These are phyloP conservation scores for Oenanthe sinensis DNA, from an alignment of 129 eudicot species.

Conservation along the genomic window DNA sequence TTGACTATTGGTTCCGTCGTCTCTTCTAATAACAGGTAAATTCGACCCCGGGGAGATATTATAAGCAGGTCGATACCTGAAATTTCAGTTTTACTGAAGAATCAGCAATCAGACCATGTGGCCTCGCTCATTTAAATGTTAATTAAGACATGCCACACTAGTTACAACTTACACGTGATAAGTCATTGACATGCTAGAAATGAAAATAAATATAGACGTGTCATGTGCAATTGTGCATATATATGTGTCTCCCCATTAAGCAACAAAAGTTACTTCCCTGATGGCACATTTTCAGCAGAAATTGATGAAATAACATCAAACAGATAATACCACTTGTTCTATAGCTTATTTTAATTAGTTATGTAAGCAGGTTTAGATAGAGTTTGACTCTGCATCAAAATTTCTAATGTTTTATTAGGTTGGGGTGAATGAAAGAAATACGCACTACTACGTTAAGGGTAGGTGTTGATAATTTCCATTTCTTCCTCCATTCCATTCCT, in stretches of 20 bases:
- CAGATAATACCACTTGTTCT: neutral
- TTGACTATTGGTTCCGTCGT: constrained; percentile 33
- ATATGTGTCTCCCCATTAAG: neutral
- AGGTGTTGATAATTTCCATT: too few species aligned
- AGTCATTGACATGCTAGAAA: neutral
- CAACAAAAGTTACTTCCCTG: neutral
- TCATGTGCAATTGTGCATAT: too few species aligned
- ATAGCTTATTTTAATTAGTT: too few species aligned
- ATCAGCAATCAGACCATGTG: neutral
- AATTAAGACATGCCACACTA: too few species aligned
- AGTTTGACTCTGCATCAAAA: too few species aligned
- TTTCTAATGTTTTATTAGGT: too few species aligned
- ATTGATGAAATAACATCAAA: neutral
- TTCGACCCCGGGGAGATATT: constrained; percentile 82
- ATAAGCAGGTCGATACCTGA: constrained; percentile 67
- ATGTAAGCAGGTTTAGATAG: too few species aligned
- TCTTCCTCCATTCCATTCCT: too few species aligned
- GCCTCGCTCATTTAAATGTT: neutral
- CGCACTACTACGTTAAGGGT: too few species aligned
- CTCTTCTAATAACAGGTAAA: constrained; percentile 75
- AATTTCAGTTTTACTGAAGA: neutral
- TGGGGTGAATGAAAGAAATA: too few species aligned
- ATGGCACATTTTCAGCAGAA: neutral
- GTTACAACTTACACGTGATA: neutral
- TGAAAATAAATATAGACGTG: neutral